A percentile compares a stretch with the other conserved stretches of the same genome.
Conservation (phyloP, 106 monocot species). For the Allium fistulosum region DNA sequence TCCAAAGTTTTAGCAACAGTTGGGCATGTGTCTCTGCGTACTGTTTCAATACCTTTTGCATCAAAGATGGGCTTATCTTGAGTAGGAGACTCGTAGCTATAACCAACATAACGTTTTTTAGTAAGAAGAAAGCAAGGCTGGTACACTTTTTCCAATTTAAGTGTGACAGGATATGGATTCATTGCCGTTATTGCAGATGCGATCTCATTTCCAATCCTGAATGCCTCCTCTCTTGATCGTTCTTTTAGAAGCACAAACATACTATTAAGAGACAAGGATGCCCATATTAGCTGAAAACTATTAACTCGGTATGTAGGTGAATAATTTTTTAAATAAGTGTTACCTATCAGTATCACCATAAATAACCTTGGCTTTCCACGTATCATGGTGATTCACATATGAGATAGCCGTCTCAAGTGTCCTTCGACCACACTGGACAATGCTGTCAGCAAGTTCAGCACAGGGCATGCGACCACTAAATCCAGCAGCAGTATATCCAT, state of each 20-base stretch:
- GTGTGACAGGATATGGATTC: slow-evolving; percentile 84
- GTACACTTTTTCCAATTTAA: slow-evolving; percentile 95
- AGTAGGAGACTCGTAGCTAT: slow-evolving; percentile 74
- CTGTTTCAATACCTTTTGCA: slow-evolving; percentile 96
- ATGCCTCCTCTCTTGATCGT: slow-evolving; percentile 65
- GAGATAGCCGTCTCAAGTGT: slow-evolving; percentile 90
- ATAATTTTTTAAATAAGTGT: not conserved
- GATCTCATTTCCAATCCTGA: slow-evolving; percentile 91
- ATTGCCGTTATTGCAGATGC: slow-evolving; percentile 74
- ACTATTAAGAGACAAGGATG: slow-evolving; percentile 23
- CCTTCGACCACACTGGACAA: slow-evolving; percentile 92
- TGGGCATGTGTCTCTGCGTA: slow-evolving; percentile 90
- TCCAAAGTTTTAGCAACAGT: slow-evolving; percentile 90
- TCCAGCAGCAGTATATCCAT: slow-evolving; percentile 98
- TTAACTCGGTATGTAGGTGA: too few relatives aligned
- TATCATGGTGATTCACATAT: slow-evolving; percentile 64
- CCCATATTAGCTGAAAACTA: too few relatives aligned
- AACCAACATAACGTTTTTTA: slow-evolving; percentile 98
- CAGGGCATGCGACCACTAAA: slow-evolving; percentile 99
- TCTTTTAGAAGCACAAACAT: slow-evolving; percentile 96
- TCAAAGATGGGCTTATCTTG: slow-evolving; percentile 74
- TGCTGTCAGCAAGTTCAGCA: slow-evolving; percentile 97
- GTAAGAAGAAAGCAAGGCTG: slow-evolving; percentile 89
- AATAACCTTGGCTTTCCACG: slow-evolving; percentile 84
- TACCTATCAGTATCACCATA: slow-evolving; percentile 99